These are phyloP conservation scores for Botrytis cinerea DNA, from an alignment of 2,329 filamentous ascomycete genomes.

Conservation along the genomic window DNA sequence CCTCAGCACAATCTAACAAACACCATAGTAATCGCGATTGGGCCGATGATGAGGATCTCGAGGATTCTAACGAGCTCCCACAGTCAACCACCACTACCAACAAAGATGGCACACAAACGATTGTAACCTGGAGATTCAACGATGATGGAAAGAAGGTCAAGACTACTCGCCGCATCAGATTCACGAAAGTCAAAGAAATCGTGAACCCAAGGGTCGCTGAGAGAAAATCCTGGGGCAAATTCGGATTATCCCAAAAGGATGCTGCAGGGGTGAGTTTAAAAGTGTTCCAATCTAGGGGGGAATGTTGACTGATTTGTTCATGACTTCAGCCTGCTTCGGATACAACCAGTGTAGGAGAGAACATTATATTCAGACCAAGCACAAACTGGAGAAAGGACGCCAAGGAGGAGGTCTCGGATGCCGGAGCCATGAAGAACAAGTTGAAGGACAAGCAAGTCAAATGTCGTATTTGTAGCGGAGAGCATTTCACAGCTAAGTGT, in stretches of 20 bases:
- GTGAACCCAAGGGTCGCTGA: slow-evolving; percentile 97
- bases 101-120: slow-evolving; percentile 98
- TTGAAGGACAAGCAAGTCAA: slow-evolving; percentile 99
- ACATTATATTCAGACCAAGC: slow-evolving; percentile 93
- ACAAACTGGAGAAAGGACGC: slow-evolving; percentile 92
- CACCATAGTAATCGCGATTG: slow-evolving; percentile 61
- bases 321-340: slow-evolving; percentile 25
- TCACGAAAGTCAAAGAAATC: slow-evolving; percentile 85
- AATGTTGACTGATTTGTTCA: slow-evolving; percentile 14
- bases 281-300: neutral
- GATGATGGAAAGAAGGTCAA: slow-evolving; percentile 96
- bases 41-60: slow-evolving; percentile 88
- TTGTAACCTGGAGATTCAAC: slow-evolving; percentile 86
- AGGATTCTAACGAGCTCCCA: slow-evolving; percentile 67
- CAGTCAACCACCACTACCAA: slow-evolving; percentile 87
- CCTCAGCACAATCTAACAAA: slow-evolving; percentile 30
- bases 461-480: slow-evolving; percentile 97
- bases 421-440: slow-evolving; percentile 74
- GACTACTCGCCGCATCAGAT: slow-evolving; percentile 92
- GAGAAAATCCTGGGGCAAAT: slow-evolving; percentile 90
- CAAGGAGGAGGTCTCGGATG: slow-evolving; percentile 77
- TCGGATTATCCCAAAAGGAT: slow-evolving; percentile 87
- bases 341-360: slow-evolving; percentile 60
- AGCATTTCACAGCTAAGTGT: slow-evolving; percentile 99
- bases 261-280: slow-evolving; percentile 56